Evolutionary conservation across 1,139 yeast species (phyloP).

Genomic region (Blastobotrys apis): DNA sequence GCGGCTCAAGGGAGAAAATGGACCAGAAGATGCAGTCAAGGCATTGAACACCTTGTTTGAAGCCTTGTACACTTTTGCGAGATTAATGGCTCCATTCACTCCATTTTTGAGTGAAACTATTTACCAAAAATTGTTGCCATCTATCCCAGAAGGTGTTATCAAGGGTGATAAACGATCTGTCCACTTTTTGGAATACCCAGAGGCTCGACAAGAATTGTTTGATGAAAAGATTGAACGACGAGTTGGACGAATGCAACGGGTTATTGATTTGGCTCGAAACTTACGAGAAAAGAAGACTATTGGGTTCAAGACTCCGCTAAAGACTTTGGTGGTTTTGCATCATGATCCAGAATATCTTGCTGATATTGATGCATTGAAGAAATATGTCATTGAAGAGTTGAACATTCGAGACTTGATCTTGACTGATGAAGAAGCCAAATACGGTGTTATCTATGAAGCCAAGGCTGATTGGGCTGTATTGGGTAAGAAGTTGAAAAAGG

Average conservation of each 20-base stretch:
- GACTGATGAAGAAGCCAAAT: constrained; percentile 85
- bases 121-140: constrained; percentile 67
- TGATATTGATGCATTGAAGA: constrained; percentile 73
- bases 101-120: constrained; percentile 92
- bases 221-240: constrained; percentile 68
- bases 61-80: constrained; percentile 78
- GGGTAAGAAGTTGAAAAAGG: constrained; percentile 95
- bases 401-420: constrained; percentile 85
- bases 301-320: constrained; percentile 91
- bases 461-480: constrained; percentile 99
- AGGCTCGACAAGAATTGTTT: constrained; percentile 73
- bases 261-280: constrained; percentile 92
- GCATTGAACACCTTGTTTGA: constrained; percentile 90
- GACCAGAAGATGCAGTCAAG: constrained; percentile 72
- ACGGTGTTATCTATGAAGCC: constrained; percentile 87
- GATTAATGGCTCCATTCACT: constrained; percentile 99
- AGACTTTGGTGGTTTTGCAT: constrained; percentile 80
- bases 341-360: constrained; percentile 67
- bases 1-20: constrained; percentile 93
- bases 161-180: constrained; percentile 69
- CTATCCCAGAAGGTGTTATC: constrained; percentile 47
- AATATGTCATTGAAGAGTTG: constrained; percentile 82
- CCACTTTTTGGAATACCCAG: constrained; percentile 88
- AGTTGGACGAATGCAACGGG: constrained; percentile 93
- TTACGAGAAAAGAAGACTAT: constrained; percentile 94